Percentiles rank a stretch among this genome's conserved stretches.
Conservation (phyloP, 192 early-diverging fungal species). For the Gigaspora rosea region DNA sequence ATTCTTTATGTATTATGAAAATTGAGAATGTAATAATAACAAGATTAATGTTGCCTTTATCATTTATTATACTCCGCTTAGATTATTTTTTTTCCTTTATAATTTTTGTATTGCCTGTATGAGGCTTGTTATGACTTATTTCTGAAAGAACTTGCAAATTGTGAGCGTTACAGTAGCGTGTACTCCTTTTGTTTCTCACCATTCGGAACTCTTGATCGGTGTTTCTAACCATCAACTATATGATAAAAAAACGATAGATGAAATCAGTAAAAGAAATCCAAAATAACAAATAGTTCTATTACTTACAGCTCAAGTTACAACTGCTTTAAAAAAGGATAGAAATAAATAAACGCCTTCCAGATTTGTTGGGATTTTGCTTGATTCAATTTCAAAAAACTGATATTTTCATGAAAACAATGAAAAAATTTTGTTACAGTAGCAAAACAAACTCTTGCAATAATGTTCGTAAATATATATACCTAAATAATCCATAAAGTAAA, state of each 20-base stretch:
- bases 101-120: constrained; percentile 21
- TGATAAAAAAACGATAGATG: constrained; percentile 14
- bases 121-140: constrained; percentile 27
- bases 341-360: constrained; percentile 17
- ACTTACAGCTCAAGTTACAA: constrained; percentile 22
- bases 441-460: neutral
- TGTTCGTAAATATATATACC: constrained; percentile 17
- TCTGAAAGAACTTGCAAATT: constrained; percentile 30
- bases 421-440: too few species aligned
- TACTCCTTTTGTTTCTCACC: constrained; percentile 24
- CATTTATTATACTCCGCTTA: constrained; percentile 18
- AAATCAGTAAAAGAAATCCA: constrained; percentile 27
- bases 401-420: constrained; percentile 29
- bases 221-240: constrained; percentile 21
- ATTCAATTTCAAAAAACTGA: constrained; percentile 24
- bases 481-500: constrained; percentile 32
- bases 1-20: constrained; percentile 23
- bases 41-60: too few species aligned
- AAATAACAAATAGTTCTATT: constrained; percentile 26
- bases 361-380: constrained; percentile 20
- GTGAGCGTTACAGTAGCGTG: constrained; percentile 18
- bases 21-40: too few species aligned
- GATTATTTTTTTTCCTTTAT: constrained; percentile 26
- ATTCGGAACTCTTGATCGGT: constrained; percentile 27
- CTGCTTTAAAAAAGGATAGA: constrained; percentile 7